Evolutionary conservation across 768 basidiomycete species (phyloP).

Genomic region (Russula earlei): DNA sequence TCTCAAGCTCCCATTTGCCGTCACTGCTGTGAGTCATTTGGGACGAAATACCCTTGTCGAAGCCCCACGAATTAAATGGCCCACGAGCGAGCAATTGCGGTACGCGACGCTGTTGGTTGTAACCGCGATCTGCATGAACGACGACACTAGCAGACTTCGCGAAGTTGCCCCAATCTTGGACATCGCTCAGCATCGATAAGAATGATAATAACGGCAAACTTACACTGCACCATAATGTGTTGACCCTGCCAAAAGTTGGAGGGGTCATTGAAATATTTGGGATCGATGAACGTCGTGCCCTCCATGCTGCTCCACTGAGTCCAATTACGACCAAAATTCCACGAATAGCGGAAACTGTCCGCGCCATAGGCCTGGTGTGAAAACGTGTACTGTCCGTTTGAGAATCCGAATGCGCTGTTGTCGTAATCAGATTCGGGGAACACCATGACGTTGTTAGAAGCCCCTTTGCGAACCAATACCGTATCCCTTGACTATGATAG

Average conservation of each 20-base stretch:
- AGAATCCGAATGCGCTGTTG: conserved; percentile 43
- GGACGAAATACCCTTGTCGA: conserved; percentile 69
- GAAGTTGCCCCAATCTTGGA: conserved; percentile 67
- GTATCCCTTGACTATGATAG: conserved; percentile 52
- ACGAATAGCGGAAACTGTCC: conserved; percentile 78
- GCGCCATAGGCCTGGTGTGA: conserved; percentile 80
- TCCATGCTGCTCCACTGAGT: conserved; percentile 74
- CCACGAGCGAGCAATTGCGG: conserved; percentile 85
- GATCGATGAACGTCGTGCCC: conserved; percentile 53
- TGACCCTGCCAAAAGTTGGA: conserved; percentile 68
- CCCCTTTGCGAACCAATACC: conserved; percentile 73
- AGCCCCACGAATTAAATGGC: conserved; percentile 88
- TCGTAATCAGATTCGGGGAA: conserved; percentile 80
- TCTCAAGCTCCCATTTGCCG: conserved; percentile 74
- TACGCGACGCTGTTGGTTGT: conserved; percentile 55
- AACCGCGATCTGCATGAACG: conserved; percentile 69
- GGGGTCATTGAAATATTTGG: conserved; percentile 39
- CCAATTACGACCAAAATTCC: conserved; percentile 83
- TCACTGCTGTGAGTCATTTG: conserved; percentile 56
- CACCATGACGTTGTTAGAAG: conserved; percentile 69
- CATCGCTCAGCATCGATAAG: not conserved
- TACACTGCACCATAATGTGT: conserved; percentile 86
- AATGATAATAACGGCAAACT: conserved; percentile 24
- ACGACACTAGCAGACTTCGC: conserved; percentile 54
- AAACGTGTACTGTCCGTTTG: conserved; percentile 61